These are phyloP conservation scores for Fusarium avenaceum DNA, from an alignment of 2,329 filamentous ascomycete species.

Conservation along the genomic window DNA sequence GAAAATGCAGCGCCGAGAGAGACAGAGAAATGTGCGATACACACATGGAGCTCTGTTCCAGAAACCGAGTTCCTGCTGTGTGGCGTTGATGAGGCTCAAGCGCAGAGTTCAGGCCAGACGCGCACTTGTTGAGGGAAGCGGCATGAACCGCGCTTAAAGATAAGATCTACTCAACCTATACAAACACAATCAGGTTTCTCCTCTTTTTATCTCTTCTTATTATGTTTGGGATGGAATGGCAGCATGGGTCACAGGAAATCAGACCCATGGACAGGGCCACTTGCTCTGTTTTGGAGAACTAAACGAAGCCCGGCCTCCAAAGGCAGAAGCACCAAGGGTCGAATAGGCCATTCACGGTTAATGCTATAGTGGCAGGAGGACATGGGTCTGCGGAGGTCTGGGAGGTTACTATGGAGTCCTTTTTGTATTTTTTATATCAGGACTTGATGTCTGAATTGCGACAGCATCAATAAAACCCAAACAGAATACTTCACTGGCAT, in stretches of 20 bases:
- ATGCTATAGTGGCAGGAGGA: slow-evolving; percentile 16
- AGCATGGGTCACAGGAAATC: slow-evolving; percentile 31
- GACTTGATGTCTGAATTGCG: slow-evolving; percentile 29
- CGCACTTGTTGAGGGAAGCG: slow-evolving; percentile 21
- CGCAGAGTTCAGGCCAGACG: slow-evolving; percentile 15
- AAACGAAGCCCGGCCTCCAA: slow-evolving; percentile 11
- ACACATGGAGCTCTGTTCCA: slow-evolving; percentile 18
- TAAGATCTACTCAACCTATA: slow-evolving; percentile 23
- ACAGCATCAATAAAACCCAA: slow-evolving; percentile 26
- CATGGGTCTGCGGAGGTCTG: slow-evolving; percentile 21
- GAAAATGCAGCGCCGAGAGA: slow-evolving; percentile 43
- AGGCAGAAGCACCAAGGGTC: slow-evolving; percentile 12
- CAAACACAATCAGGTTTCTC: slow-evolving; percentile 15
- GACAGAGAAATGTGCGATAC: slow-evolving; percentile 18
- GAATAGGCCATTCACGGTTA: slow-evolving; percentile 7
- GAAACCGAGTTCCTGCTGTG: slow-evolving; percentile 41
- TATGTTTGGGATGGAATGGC: slow-evolving; percentile 22
- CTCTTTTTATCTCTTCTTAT: slow-evolving; percentile 32
- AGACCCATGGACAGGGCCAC: slow-evolving; percentile 9
- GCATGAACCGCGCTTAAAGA: slow-evolving; percentile 33
- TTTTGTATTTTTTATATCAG: slow-evolving; percentile 46
- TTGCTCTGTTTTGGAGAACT: slow-evolving; percentile 39
- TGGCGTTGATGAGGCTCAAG: slow-evolving; percentile 18
- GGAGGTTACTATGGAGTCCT: slow-evolving; percentile 25
- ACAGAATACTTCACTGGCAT: slow-evolving; percentile 13